A percentile compares a stretch with the other conserved stretches of the same genome.
Conservation (phyloP, 1,139 yeast genomes). For the Sugiyamaella pinicola region DNA sequence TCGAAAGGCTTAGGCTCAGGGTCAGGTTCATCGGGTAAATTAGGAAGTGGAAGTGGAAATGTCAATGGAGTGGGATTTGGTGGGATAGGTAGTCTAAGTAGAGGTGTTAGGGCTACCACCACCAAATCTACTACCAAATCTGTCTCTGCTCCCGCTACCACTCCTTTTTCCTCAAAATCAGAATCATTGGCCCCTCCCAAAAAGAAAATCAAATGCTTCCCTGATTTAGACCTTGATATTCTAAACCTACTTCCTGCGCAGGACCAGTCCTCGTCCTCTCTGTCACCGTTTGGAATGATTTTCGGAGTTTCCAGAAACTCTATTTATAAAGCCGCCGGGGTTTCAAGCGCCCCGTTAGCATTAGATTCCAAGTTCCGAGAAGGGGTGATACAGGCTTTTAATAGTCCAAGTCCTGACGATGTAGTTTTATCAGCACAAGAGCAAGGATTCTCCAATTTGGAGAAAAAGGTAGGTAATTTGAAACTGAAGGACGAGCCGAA, state of each 20-base stretch:
- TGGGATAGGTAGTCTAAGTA: not conserved
- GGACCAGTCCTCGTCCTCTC: not conserved
- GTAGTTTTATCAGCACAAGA: slow-evolving; percentile 61
- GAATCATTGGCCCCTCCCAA: slow-evolving; percentile 16
- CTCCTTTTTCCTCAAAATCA: slow-evolving; percentile 20
- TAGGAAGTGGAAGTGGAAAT: not conserved
- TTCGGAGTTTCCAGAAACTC: slow-evolving; percentile 19
- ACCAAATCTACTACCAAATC: not conserved
- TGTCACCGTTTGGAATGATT: slow-evolving; percentile 21
- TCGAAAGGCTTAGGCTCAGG: too few species aligned
- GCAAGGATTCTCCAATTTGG: slow-evolving; percentile 28
- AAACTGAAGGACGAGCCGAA: slow-evolving; percentile 7
- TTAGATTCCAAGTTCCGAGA: slow-evolving; percentile 29
- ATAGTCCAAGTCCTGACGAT: slow-evolving; percentile 84
- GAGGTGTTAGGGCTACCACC: not conserved
- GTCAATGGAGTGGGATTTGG: not conserved
- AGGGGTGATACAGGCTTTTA: slow-evolving; percentile 55
- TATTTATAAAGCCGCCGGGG: slow-evolving; percentile 25
- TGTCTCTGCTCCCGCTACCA: not conserved
- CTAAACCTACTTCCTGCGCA: slow-evolving; percentile 24
- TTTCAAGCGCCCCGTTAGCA: slow-evolving; percentile 47
- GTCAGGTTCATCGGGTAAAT: not conserved
- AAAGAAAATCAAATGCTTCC: slow-evolving; percentile 25
- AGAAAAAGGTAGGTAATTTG: slow-evolving; percentile 17
- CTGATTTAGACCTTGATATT: slow-evolving; percentile 25